phyloP scores from a whole-genome alignment of 768 basidiomycete genomes.

The Xerocomus spinulosus region DNA sequence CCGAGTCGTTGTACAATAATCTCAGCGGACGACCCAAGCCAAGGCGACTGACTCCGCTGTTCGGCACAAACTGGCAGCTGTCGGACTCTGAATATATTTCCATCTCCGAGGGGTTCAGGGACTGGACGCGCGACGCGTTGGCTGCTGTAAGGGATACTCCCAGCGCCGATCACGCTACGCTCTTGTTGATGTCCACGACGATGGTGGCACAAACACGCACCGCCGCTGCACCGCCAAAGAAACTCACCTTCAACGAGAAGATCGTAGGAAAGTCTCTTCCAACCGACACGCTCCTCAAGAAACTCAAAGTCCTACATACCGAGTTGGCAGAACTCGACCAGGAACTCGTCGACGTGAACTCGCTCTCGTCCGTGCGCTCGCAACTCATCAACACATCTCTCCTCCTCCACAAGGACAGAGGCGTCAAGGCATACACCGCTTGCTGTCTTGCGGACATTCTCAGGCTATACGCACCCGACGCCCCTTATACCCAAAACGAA shows the following conservation, averaged over 20 bases:
- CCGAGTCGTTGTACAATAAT: too few relatives aligned
- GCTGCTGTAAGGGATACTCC: too few relatives aligned
- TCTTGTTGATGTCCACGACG: slow-evolving; percentile 23
- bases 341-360: slow-evolving; percentile 71
- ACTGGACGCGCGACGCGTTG: slow-evolving; percentile 16
- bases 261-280: slow-evolving; percentile 70
- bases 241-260: slow-evolving; percentile 77
- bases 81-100: slow-evolving; percentile 2
- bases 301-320: slow-evolving; percentile 71
- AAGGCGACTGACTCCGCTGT: neutral
- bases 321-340: slow-evolving; percentile 85
- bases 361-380: slow-evolving; percentile 63
- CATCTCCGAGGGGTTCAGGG: slow-evolving; percentile 6
- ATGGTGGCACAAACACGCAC: slow-evolving; percentile 78
- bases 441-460: slow-evolving; percentile 95
- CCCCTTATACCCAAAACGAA: slow-evolving; percentile 86
- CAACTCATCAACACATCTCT: slow-evolving; percentile 79
- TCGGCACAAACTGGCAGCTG: neutral
- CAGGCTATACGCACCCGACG: slow-evolving; percentile 91
- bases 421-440: slow-evolving; percentile 91
- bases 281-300: slow-evolving; percentile 82
- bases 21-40: too few relatives aligned
- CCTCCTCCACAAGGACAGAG: slow-evolving; percentile 90
- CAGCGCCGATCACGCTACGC: slow-evolving; percentile 4
- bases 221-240: slow-evolving; percentile 48